Evolutionary conservation across 805 yeast species (phyloP), one percentile per base, ranked within the genome.

Genomic region (Starmerella bombicola): DNA sequence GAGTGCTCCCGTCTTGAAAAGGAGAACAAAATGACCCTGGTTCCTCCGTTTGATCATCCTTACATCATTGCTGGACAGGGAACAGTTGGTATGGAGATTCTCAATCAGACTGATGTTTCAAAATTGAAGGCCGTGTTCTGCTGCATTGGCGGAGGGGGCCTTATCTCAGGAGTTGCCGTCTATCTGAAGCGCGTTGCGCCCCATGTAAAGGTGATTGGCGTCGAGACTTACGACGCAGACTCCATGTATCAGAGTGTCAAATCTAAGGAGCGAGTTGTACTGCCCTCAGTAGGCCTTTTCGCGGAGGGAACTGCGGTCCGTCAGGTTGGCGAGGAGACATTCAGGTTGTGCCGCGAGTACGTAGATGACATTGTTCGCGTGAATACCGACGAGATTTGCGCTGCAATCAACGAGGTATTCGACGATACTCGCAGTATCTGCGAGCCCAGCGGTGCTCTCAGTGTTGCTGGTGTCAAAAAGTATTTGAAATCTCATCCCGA

Each of bases 31-130:
- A 67, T 83, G 54, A 80, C 91, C 5, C 80, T 84, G 53, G 81
- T 91, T 33, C 98, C 98, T n/a, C 99, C 99, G 1, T 91, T 91
- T 58, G 94, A 91, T 57, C 96, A 91, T 56, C 99, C 99, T 2
- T 83, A 78, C 52, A 95, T 91, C 49, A 84, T 91, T 62, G 98
- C 99, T 7, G 99, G 99, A 19, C 99, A 91, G 62, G 99, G 97
- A 45, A 91, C 99, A 20, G 78, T 88, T 47, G 98, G 94, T 3
- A 72, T 86, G 73, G 99, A 91, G 62, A 65, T 91, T 20, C 65
- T 91, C 41, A 75, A 95, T 59, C 99, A 91, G 64, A 70, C 85
- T 25, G 76, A 83, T 49, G 67, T 78, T 37, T 75, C 77, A 41
- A 76, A 78, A 46, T 68, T 88, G 50, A 73, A 73, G 52, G 97